phyloP scores from a whole-genome alignment of 2,329 filamentous ascomycete species.

The Xylaria arbuscula region DNA sequence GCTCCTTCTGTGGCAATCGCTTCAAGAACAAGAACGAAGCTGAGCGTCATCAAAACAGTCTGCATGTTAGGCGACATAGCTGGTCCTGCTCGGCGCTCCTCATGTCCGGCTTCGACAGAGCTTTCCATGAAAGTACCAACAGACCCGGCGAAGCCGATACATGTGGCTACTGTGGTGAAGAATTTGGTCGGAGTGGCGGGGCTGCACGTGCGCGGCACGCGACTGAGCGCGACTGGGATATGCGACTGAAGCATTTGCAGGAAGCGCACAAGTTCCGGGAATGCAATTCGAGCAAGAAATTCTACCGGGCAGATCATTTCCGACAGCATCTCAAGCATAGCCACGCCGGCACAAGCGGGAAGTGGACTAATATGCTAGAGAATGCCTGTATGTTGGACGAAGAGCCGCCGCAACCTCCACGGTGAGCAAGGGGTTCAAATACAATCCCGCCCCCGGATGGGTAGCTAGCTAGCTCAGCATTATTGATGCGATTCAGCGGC shows the following conservation, averaged over 20 bases:
- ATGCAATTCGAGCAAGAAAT: constrained; percentile 98
- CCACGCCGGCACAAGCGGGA: constrained; percentile 93
- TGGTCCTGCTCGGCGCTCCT: constrained; percentile 93
- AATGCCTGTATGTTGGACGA: constrained; percentile 95
- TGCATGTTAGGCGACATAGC: constrained; percentile 90
- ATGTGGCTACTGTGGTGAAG: constrained; percentile 95
- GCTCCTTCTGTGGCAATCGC: constrained; percentile 89
- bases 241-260: constrained; percentile 86
- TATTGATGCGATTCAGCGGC: constrained; percentile 12
- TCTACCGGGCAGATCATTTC: constrained; percentile 97
- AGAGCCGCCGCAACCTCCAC: constrained; percentile 69
- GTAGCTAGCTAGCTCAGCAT: not conserved
- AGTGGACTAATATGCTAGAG: constrained; percentile 99
- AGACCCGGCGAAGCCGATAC: constrained; percentile 77
- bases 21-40: constrained; percentile 99
- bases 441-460: constrained; percentile 6
- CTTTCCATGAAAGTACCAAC: constrained; percentile 84
- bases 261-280: constrained; percentile 96
- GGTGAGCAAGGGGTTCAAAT: constrained; percentile 42
- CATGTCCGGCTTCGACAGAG: constrained; percentile 74
- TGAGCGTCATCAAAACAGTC: constrained; percentile 93
- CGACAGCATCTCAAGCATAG: constrained; percentile 98
- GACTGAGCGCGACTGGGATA: constrained; percentile 89
- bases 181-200: constrained; percentile 72
- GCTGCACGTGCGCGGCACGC: constrained; percentile 57